Percentiles rank a stretch among this genome's conserved stretches.
Evolutionary conservation across 2,329 filamentous ascomycete genomes (phyloP).

Genomic region (Aspergillus luchuensis): DNA sequence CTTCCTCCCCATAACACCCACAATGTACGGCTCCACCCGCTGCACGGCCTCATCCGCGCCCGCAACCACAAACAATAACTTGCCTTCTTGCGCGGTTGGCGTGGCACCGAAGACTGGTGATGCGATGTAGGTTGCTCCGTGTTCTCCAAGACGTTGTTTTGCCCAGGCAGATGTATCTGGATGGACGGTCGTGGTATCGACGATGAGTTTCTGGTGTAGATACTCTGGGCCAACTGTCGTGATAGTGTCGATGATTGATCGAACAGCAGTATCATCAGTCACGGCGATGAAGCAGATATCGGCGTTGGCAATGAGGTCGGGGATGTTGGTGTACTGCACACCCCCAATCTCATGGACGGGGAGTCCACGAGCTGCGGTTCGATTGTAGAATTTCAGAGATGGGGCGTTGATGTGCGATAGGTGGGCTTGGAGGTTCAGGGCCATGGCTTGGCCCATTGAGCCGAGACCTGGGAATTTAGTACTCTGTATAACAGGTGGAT

Average conservation of each 20-base stretch:
- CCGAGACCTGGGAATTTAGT: not conserved
- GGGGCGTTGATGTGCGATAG: not conserved
- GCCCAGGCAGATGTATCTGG: not conserved
- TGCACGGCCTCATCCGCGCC: not conserved
- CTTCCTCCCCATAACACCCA: conserved; percentile 8
- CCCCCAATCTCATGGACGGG: not conserved
- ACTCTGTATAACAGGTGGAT: not conserved
- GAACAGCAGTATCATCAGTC: not conserved
- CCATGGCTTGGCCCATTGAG: not conserved
- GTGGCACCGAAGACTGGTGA: not conserved
- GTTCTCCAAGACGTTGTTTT: not conserved
- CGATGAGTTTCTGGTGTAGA: not conserved
- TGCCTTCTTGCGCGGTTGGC: not conserved
- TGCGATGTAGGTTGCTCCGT: not conserved
- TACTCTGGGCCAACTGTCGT: not conserved
- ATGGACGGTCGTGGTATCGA: not conserved
- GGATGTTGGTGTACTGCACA: not conserved
- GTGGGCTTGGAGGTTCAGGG: not conserved
- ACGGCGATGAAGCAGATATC: not conserved
- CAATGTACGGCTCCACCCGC: conserved; percentile 2
- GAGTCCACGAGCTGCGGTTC: not conserved
- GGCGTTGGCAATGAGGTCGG: not conserved
- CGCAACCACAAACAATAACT: not conserved
- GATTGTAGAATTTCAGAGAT: not conserved
- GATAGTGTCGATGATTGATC: not conserved